Conservation (phyloP, 257 asterid genomes). For the Catharanthus roseus region DNA sequence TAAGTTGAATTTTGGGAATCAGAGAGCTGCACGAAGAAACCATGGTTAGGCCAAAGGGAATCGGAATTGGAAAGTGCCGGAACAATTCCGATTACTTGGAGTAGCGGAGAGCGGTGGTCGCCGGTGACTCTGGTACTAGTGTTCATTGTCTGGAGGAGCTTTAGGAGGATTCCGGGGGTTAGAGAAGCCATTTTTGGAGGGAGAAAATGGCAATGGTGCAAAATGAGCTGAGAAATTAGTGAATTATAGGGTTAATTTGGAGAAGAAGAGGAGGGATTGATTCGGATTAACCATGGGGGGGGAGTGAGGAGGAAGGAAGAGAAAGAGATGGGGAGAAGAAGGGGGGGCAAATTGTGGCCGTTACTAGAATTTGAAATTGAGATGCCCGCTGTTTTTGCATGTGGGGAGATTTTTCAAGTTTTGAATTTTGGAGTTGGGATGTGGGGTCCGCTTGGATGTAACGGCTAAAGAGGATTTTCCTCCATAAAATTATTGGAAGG, state of each 20-base stretch:
- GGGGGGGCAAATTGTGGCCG: background rate
- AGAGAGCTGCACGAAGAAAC: slow-evolving; percentile 85
- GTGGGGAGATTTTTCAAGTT: slow-evolving; percentile 14
- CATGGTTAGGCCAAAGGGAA: slow-evolving; percentile 76
- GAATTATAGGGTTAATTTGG: background rate
- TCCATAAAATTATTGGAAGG: background rate
- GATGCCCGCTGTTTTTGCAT: slow-evolving; percentile 12
- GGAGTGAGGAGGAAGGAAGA: background rate
- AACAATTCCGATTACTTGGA: slow-evolving; percentile 79
- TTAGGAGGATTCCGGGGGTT: slow-evolving; percentile 85
- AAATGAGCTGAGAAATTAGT: background rate
- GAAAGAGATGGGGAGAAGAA: background rate
- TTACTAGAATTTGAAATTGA: slow-evolving; percentile 20
- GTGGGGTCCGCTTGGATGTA: slow-evolving; percentile 7
- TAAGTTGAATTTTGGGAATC: slow-evolving; percentile 89
- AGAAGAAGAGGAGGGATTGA: background rate
- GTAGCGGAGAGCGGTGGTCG: slow-evolving; percentile 94
- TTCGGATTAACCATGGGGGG: slow-evolving; percentile 9
- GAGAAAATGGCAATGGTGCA: background rate
- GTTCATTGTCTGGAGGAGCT: slow-evolving; percentile 87
- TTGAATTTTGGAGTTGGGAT: slow-evolving; percentile 10
- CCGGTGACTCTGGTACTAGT: slow-evolving; percentile 72
- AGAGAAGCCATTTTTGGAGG: slow-evolving; percentile 53
- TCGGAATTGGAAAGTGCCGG: slow-evolving; percentile 78
- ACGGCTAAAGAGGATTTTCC: slow-evolving; percentile 11